A percentile compares a stretch with the other conserved stretches of the same genome.
phyloP scores from a whole-genome alignment of 305 asterid genomes.

The Fraxinus ornus region DNA sequence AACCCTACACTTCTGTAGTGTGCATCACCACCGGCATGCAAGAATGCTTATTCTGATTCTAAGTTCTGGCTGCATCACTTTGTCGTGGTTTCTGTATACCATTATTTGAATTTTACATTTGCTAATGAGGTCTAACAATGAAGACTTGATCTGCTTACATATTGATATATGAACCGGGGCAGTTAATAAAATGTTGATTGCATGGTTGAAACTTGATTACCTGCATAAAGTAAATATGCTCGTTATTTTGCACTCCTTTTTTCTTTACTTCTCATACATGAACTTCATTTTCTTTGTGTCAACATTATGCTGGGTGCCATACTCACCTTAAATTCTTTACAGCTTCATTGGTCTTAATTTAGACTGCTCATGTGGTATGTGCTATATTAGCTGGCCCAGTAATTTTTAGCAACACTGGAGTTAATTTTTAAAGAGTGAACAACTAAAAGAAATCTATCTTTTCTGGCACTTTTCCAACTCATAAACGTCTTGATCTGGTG shows the following conservation, averaged over 20 bases:
- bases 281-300: background rate
- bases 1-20: background rate
- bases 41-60: constrained; percentile 9
- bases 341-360: background rate
- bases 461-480: background rate
- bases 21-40: background rate
- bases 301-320: background rate
- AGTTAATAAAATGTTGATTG: background rate
- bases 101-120: constrained; percentile 7
- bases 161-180: background rate
- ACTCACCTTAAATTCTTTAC: background rate
- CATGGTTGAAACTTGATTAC: background rate
- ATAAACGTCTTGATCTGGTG: background rate
- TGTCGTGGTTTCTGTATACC: constrained; percentile 5
- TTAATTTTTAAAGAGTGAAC: background rate
- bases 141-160: background rate
- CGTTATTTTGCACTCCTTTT: background rate
- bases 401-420: background rate
- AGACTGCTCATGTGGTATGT: background rate
- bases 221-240: background rate
- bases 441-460: background rate
- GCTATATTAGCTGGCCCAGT: background rate
- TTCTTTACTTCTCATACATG: background rate
- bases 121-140: constrained; percentile 9
- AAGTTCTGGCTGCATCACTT: constrained; percentile 4